Percentiles rank a stretch among this genome's conserved stretches.
phyloP scores from a whole-genome alignment of 495 filamentous ascomycete species.

The Penicillium fimorum region DNA sequence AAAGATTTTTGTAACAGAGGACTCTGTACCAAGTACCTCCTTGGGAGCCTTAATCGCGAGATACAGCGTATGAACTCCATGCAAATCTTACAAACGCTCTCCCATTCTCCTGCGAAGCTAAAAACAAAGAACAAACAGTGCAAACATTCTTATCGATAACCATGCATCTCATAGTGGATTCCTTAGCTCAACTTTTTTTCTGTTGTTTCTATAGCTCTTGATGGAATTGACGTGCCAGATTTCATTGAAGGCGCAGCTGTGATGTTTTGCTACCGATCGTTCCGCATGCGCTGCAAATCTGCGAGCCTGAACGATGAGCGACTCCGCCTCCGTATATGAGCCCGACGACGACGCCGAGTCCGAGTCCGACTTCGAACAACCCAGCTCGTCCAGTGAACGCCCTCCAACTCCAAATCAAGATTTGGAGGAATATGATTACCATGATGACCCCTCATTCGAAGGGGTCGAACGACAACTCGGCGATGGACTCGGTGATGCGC shows the following conservation, averaged over 20 bases:
- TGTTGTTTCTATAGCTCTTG: conserved; percentile 6
- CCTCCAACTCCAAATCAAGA: conserved; percentile 7
- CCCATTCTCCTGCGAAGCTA: not conserved
- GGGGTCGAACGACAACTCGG: not conserved
- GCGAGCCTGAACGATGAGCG: conserved; percentile 41
- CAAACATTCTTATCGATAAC: conserved; percentile 42
- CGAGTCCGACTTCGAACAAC: conserved; percentile 26
- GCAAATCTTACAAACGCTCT: conserved; percentile 8
- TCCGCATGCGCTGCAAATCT: conserved; percentile 21
- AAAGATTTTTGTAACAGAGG: not conserved
- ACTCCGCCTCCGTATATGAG: conserved; percentile 28
- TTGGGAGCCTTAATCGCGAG: conserved; percentile 13
- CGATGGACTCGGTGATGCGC: conserved; percentile 4
- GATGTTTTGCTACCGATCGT: conserved; percentile 25
- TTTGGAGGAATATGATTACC: not conserved
- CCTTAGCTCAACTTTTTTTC: conserved; percentile 17
- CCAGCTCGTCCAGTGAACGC: conserved; percentile 5
- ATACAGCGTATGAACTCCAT: conserved; percentile 38
- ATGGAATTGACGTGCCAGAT: conserved; percentile 3
- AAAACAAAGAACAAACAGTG: conserved; percentile 36
- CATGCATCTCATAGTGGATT: conserved; percentile 12
- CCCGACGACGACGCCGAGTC: conserved; percentile 31
- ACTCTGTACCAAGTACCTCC: conserved; percentile 5
- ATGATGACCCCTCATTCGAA: not conserved
- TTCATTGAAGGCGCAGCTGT: conserved; percentile 16